Conservation (phyloP, 2,329 filamentous ascomycete species). For the Ploettnerulaceae sp. region DNA sequence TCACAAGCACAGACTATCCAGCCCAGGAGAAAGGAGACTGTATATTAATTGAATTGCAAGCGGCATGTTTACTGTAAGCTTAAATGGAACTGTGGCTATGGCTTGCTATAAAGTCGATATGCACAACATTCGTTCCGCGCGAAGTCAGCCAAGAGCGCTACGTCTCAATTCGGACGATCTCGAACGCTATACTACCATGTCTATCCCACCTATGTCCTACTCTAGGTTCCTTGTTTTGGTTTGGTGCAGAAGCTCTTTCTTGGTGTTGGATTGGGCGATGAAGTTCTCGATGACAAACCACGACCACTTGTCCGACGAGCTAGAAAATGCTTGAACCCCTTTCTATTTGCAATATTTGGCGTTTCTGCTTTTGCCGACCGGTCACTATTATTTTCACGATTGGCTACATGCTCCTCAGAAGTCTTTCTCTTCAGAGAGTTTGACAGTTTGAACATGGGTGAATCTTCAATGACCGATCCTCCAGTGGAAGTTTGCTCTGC, state of each 20-base stretch:
- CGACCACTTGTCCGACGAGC: slow-evolving; percentile 4
- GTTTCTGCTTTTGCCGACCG: not conserved
- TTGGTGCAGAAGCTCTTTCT: slow-evolving; percentile 15
- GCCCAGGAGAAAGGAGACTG: too few relatives aligned
- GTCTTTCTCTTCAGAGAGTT: not conserved
- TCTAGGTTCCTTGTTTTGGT: not conserved
- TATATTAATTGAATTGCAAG: too few relatives aligned
- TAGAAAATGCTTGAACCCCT: not conserved
- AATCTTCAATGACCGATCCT: not conserved
- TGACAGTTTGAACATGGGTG: not conserved
- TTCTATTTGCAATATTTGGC: not conserved
- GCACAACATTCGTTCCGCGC: too few relatives aligned
- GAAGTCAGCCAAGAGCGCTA: too few relatives aligned
- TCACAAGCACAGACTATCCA: too few relatives aligned
- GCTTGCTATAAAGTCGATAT: too few relatives aligned
- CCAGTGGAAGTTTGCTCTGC: too few relatives aligned
- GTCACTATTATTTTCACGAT: not conserved
- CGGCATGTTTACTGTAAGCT: too few relatives aligned
- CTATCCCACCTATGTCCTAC: slow-evolving; percentile 12
- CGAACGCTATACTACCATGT: not conserved
- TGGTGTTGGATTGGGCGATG: slow-evolving; percentile 11
- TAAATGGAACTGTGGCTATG: too few relatives aligned
- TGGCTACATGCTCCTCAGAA: not conserved
- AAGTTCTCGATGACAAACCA: slow-evolving; percentile 4
- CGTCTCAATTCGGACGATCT: too few relatives aligned